Evolutionary conservation across 176 grass and related monocot species (phyloP), one percentile per base, ranked within the genome.

Genomic region (Microstegium vimineum): DNA sequence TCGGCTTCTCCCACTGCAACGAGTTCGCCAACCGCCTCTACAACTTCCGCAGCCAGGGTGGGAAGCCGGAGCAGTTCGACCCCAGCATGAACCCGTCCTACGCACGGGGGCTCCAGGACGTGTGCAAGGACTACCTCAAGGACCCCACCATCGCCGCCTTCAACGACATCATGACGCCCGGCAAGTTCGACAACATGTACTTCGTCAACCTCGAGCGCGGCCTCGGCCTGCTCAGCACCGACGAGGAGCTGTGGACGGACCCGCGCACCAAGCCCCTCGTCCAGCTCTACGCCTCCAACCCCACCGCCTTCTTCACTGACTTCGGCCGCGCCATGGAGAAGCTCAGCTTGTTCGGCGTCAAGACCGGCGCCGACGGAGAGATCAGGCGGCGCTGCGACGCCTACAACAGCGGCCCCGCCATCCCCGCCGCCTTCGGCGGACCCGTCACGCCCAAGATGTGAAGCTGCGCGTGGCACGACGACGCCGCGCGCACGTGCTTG

Each of bases 81-180:
- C 84, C 88, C 20, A 86, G 6, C 61, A 90, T 92, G 90, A 79
- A 92, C 78, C 74, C 82, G 68, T 13, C 34, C 60, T 73, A 62
- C 38, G 73, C 79, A 75, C 84, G 22, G 83, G 87, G 75, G 13
- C 63, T 87, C 23, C 69, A 67, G 26, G 68, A 0, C 16, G 88
- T 66, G 54, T 80, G 79, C 91, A 65, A 34, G 83, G 60, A 82
- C 36, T 90, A 86, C 74, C 83, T 73, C 66, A 90, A 86, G 78
- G 83, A 83, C 74, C 78, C 78, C 2, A 86, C 83, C 66, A 86
- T 90, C 79, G 83, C 88, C 1, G 88, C 88, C 12, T 90, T 90
- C 83, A 96, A 93, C 66, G 93, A 96, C 86, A 67, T 96, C 75
- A 93, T 90, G 88, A 96, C 93, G 5, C 93, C 93, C 3, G 93